A percentile compares a stretch with the other conserved stretches of the same genome.
These are phyloP conservation scores for Epichloe coenophiala DNA, from an alignment of 2,329 filamentous ascomycete species.

Conservation along the genomic window DNA sequence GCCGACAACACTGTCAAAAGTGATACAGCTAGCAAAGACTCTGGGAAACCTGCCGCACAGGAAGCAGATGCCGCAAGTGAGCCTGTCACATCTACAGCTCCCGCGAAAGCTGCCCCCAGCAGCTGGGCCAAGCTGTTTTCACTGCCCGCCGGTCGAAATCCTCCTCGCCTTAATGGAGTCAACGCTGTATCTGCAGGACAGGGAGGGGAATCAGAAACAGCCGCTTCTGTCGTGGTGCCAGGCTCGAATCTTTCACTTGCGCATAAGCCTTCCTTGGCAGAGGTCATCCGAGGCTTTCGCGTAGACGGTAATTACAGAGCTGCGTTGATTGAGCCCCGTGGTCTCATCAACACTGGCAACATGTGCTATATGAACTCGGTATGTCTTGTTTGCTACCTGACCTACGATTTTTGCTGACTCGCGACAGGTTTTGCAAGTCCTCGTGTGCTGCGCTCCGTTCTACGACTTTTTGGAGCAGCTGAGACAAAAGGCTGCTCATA, in stretches of 20 bases:
- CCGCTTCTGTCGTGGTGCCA: slow-evolving; percentile 8
- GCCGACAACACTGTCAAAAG: not conserved
- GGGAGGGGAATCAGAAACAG: slow-evolving; percentile 10
- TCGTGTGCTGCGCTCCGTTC: slow-evolving; percentile 88
- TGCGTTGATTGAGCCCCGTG: slow-evolving; percentile 79
- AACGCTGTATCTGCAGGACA: slow-evolving; percentile 18
- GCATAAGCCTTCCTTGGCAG: slow-evolving; percentile 49
- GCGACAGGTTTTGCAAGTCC: slow-evolving; percentile 74
- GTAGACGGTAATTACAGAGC: slow-evolving; percentile 53
- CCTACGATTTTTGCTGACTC: slow-evolving; percentile 19
- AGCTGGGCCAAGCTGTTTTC: slow-evolving; percentile 29
- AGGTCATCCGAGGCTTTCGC: slow-evolving; percentile 63
- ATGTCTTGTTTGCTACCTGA: slow-evolving; percentile 25
- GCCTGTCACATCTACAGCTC: slow-evolving; percentile 9
- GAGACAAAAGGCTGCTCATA: slow-evolving; percentile 69
- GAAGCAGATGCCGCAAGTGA: slow-evolving; percentile 8
- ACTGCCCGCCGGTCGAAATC: slow-evolving; percentile 12
- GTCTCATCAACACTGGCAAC: slow-evolving; percentile 91
- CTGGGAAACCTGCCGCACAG: slow-evolving; percentile 9
- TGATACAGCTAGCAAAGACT: slow-evolving; percentile 11
- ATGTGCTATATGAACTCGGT: slow-evolving; percentile 99
- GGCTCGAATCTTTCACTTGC: slow-evolving; percentile 27
- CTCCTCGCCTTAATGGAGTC: slow-evolving; percentile 7
- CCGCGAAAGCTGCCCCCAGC: slow-evolving; percentile 18
- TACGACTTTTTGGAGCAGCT: slow-evolving; percentile 87